These are phyloP conservation scores for Penicillium decumbens DNA, from an alignment of 2,329 filamentous ascomycete species.

Conservation along the genomic window DNA sequence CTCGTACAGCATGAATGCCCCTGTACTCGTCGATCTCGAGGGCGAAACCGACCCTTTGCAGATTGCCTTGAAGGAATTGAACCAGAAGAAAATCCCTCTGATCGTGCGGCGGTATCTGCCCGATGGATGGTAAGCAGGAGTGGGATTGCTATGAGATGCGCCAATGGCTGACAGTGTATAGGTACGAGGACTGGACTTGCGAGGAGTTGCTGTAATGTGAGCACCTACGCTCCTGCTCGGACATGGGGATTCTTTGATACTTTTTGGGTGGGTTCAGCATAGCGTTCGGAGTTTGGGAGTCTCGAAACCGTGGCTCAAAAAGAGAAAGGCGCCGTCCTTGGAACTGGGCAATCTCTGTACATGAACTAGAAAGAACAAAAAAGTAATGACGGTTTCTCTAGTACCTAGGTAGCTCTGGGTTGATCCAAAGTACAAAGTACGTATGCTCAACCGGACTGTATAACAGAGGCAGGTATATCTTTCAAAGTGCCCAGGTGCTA, in stretches of 20 bases:
- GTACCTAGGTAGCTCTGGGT: not conserved
- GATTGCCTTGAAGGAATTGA: conserved; percentile 94
- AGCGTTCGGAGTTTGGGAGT: conserved; percentile 42
- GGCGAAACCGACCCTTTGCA: conserved; percentile 96
- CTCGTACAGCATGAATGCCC: conserved; percentile 79
- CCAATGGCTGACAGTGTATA: conserved; percentile 33
- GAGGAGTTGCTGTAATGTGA: conserved; percentile 70
- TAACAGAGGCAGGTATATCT: no score
- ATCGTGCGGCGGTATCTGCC: conserved; percentile 94
- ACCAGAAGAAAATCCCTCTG: conserved; percentile 96
- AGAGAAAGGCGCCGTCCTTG: conserved; percentile 15
- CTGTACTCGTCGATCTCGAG: conserved; percentile 91
- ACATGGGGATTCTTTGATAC: conserved; percentile 16
- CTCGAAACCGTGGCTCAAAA: conserved; percentile 21
- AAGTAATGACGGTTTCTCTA: conserved; percentile 20
- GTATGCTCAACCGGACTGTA: no score
- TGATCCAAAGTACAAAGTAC: no score
- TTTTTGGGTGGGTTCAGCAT: conserved; percentile 32
- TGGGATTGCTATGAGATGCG: not conserved
- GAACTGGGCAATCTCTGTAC: conserved; percentile 17
- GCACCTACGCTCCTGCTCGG: conserved; percentile 11
- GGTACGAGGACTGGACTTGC: conserved; percentile 99
- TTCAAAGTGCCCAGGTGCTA: no score
- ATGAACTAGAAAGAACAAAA: conserved; percentile 21
- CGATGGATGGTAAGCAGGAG: conserved; percentile 74